Conservation (phyloP, 305 asterid species). For the Solanum chacoense region DNA sequence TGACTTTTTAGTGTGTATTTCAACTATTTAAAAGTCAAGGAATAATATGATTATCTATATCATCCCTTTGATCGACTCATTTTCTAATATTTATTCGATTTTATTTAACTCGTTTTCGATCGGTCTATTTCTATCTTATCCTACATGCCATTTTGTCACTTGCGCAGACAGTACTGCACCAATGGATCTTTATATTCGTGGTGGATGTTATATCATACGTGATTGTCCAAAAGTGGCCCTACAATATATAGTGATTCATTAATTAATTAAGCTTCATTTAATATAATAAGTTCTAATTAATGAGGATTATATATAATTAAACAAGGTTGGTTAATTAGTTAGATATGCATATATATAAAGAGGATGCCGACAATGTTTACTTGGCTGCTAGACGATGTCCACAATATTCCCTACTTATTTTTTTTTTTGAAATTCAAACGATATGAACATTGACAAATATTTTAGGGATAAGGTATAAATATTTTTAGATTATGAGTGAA, state of each 20-base stretch:
- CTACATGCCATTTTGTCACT: neutral
- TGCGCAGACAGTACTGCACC: neutral
- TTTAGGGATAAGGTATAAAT: neutral
- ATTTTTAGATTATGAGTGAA: too few species aligned
- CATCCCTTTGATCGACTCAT: too few species aligned
- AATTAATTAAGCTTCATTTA: neutral
- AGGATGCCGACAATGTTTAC: neutral
- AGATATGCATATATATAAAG: neutral
- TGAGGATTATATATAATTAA: neutral
- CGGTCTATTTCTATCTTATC: accelerated
- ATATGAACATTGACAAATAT: too few species aligned
- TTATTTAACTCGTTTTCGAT: neutral
- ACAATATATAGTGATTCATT: too few species aligned
- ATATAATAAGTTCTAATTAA: neutral
- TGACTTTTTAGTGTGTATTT: neutral
- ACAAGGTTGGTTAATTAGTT: neutral
- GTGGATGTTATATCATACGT: neutral
- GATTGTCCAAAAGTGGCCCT: neutral
- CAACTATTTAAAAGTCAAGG: neutral
- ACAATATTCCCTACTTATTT: neutral
- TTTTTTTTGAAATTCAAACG: neutral
- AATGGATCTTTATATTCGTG: too few species aligned
- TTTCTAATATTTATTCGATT: too few species aligned
- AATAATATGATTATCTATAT: neutral
- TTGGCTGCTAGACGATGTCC: neutral